These are phyloP conservation scores for Fusarium armeniacum DNA, from an alignment of 2,329 filamentous ascomycete species.

Conservation along the genomic window DNA sequence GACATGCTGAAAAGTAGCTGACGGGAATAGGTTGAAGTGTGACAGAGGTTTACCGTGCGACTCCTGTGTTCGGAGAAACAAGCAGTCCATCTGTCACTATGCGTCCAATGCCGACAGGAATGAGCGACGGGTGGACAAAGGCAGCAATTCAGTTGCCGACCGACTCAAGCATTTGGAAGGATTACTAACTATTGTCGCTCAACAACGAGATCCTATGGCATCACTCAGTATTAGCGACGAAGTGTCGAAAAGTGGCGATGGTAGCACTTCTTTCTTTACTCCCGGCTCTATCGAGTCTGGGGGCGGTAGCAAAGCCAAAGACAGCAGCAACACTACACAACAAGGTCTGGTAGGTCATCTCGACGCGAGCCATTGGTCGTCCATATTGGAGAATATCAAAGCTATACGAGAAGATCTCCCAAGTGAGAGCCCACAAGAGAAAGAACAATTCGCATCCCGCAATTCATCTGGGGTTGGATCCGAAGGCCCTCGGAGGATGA, in stretches of 20 bases:
- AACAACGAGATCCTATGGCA: background rate
- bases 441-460: accelerated
- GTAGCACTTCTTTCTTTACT: accelerated
- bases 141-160: slow-evolving; percentile 29
- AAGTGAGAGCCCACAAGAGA: background rate
- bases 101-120: slow-evolving; percentile 50
- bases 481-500: background rate
- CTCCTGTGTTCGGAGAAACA: slow-evolving; percentile 48
- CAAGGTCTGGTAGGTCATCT: slow-evolving; percentile 35
- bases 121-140: background rate
- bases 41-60: slow-evolving; percentile 53
- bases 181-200: slow-evolving; percentile 42
- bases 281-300: background rate
- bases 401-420: slow-evolving; percentile 53
- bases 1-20: background rate
- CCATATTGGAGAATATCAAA: slow-evolving; percentile 55
- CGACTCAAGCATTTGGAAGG: slow-evolving; percentile 52
- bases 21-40: slow-evolving; percentile 50
- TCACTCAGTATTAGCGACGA: background rate
- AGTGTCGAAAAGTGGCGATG: accelerated
- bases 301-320: accelerated
- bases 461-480: background rate
- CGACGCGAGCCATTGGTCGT: slow-evolving; percentile 54
- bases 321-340: accelerated
- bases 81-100: slow-evolving; percentile 48